These are phyloP conservation scores for Takashimella koratensis DNA, from an alignment of 1,284 basidiomycete genomes.

Conservation along the genomic window DNA sequence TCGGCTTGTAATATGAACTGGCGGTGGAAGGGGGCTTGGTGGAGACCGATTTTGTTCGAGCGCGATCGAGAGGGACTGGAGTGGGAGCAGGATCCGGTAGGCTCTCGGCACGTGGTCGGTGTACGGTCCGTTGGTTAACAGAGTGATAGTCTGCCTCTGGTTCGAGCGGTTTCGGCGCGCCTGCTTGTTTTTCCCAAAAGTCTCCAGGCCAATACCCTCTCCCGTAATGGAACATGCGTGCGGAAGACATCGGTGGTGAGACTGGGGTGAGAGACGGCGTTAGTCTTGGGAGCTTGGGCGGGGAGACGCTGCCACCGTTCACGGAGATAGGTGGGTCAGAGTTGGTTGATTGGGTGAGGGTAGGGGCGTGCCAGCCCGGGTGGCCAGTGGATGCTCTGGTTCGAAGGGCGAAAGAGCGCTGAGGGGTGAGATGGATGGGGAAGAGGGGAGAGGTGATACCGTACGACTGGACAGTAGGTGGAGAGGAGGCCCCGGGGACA, in stretches of 20 bases:
- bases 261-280: not conserved
- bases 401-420: not conserved
- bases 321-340: no score
- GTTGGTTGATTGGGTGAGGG: no score
- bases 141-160: slow-evolving; percentile 10
- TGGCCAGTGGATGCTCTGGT: not conserved
- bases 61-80: no score
- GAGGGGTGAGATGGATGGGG: not conserved
- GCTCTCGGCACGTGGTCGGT: not conserved
- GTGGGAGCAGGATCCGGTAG: no score
- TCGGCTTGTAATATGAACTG: not conserved
- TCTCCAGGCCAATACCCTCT: not conserved
- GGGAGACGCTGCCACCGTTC: not conserved
- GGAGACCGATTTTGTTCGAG: not conserved
- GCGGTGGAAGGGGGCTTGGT: not conserved
- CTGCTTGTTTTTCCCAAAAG: slow-evolving; percentile 12
- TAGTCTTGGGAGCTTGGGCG: not conserved
- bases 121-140: not conserved
- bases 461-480: no score
- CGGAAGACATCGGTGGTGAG: not conserved
- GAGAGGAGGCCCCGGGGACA: not conserved
- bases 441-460: no score
- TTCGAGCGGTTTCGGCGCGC: slow-evolving; percentile 12
- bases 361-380: not conserved
- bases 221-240: not conserved